These are phyloP conservation scores for Auricularia cornea DNA, from an alignment of 768 basidiomycete species.

Conservation along the genomic window DNA sequence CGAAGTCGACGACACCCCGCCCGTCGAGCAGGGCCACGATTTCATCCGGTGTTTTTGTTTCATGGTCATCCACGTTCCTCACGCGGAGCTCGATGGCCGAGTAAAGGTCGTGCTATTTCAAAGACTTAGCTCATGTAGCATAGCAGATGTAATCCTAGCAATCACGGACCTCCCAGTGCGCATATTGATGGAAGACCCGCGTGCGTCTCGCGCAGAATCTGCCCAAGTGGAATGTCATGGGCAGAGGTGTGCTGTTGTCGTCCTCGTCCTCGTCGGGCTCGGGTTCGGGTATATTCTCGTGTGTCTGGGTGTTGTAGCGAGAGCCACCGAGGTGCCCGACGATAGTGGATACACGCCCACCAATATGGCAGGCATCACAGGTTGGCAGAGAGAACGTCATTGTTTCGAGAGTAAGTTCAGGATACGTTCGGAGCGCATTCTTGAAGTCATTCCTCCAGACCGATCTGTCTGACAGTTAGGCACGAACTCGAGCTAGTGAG, in stretches of 20 bases:
- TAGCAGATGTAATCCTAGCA: conserved; percentile 1
- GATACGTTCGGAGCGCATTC: conserved; percentile 54
- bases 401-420: conserved; percentile 45
- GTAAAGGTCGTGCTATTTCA: conserved; percentile 54
- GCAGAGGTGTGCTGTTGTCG: neutral
- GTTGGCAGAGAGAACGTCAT: conserved; percentile 50
- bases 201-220: conserved; percentile 70
- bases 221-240: conserved; percentile 53
- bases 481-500: no score
- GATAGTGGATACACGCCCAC: conserved; percentile 57
- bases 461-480: conserved; percentile 15
- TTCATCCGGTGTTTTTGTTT: conserved; percentile 54
- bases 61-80: conserved; percentile 52
- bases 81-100: conserved; percentile 31
- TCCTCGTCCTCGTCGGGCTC: conserved; percentile 3
- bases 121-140: neutral
- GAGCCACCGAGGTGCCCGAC: conserved; percentile 53
- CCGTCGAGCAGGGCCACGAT: conserved; percentile 76
- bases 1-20: conserved; percentile 53
- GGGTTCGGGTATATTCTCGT: conserved; percentile 34
- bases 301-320: conserved; percentile 66
- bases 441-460: conserved; percentile 73
- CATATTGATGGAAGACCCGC: conserved; percentile 58
- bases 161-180: conserved; percentile 72
- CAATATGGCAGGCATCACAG: conserved; percentile 81